Conservation (phyloP, 495 filamentous ascomycete species). For the Xylaria curta region DNA sequence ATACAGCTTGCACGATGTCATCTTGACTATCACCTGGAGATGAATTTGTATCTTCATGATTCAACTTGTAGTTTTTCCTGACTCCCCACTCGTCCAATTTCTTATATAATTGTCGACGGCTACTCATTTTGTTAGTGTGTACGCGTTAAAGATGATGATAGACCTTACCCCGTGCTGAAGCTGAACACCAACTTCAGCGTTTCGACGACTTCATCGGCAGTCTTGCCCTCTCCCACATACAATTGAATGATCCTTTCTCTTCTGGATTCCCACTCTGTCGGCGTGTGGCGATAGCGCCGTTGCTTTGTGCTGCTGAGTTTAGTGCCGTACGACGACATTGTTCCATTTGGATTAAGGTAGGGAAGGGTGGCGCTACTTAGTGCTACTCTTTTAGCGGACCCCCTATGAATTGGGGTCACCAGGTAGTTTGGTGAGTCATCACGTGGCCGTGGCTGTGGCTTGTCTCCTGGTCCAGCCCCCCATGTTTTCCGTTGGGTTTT, state of each 20-base stretch:
- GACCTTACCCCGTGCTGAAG: conserved; percentile 8
- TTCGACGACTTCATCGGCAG: conserved; percentile 17
- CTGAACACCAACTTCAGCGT: conserved; percentile 5
- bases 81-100: neutral
- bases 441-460: no score
- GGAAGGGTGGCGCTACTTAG: neutral
- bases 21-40: neutral
- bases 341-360: conserved; percentile 1
- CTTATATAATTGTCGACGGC: neutral
- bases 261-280: conserved; percentile 9
- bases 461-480: no score
- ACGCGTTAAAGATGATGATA: neutral
- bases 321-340: neutral
- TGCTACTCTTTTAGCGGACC: neutral
- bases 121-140: neutral
- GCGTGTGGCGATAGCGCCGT: conserved; percentile 9
- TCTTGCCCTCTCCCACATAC: conserved; percentile 13
- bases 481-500: no score
- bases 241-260: conserved; percentile 17
- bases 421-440: no score
- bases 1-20: neutral
- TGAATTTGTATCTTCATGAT: neutral
- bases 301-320: neutral
- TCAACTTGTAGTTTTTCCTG: neutral
- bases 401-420: no score